These are phyloP conservation scores for Stagonosporopsis cucurbitacearum DNA, from an alignment of 2,329 filamentous ascomycete species.

Conservation along the genomic window DNA sequence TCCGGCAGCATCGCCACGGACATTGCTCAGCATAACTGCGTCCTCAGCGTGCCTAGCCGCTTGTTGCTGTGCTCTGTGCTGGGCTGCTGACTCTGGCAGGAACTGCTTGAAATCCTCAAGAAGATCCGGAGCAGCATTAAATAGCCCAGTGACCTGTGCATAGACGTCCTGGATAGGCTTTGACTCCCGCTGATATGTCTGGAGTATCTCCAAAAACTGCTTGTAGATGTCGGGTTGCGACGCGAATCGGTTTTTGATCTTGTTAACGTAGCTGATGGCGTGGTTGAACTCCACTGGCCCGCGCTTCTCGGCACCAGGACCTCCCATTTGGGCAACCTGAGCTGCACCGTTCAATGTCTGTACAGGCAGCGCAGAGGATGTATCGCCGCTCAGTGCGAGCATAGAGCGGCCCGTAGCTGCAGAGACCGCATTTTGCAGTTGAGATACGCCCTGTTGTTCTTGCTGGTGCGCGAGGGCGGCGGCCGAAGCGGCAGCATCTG, in stretches of 20 bases:
- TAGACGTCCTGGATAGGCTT: constrained; percentile 99
- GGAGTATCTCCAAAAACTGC: constrained; percentile 95
- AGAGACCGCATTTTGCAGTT: constrained; percentile 69
- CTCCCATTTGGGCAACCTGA: constrained; percentile 62
- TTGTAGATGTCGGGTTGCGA: constrained; percentile 98
- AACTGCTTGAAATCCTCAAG: constrained; percentile 99
- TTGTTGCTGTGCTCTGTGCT: constrained; percentile 62
- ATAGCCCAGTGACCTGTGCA: constrained; percentile 91
- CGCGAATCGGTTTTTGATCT: constrained; percentile 99
- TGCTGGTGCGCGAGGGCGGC: constrained; percentile 63
- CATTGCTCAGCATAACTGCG: constrained; percentile 68
- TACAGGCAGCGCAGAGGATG: constrained; percentile 58
- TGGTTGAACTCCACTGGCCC: constrained; percentile 99
- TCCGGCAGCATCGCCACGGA: constrained; percentile 62
- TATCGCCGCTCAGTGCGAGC: constrained; percentile 57
- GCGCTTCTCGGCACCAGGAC: constrained; percentile 72
- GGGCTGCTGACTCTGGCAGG: constrained; percentile 84
- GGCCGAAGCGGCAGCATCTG: constrained; percentile 48
- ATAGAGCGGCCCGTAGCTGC: constrained; percentile 62
- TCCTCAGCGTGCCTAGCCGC: constrained; percentile 72
- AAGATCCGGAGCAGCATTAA: constrained; percentile 90
- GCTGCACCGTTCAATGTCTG: constrained; percentile 68
- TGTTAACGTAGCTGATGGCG: constrained; percentile 98
- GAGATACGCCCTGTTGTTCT: constrained; percentile 70
- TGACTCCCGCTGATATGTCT: constrained; percentile 97